Base-by-base conservation (phyloP, 2,329 filamentous ascomycete genomes). In the Exophiala sp. region DNA sequence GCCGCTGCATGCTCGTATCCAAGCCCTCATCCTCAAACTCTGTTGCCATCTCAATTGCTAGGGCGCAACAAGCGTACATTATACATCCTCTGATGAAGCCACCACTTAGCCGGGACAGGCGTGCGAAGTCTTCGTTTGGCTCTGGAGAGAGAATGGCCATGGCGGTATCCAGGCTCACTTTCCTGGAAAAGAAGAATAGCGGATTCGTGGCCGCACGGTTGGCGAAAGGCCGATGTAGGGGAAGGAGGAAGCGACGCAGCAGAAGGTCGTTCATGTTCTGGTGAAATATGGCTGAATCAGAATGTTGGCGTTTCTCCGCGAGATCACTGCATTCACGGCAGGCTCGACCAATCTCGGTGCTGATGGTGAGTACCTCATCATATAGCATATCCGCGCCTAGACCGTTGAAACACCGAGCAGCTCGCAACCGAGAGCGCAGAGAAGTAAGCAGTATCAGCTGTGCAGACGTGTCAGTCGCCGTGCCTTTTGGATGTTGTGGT, bases 181-280 rank as follows among this genome's bases (percentile, higher is more conserved):
- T 72, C 5, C 67, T 65, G 7, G 70, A 72, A 47, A 69, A 72
- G 5, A 69, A 69, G 44, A 65, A 72, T 50, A 67, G 65, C 0
- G 68, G 68, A 4, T 69, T 60, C 2, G 62, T 56, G 9, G 63
- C 59, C 10, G 70, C 66, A 51, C 66, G 69, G n/a, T 68, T 58
- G 1, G 67, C 66, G 47, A 69, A 71, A 1, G 69, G 70, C 9
- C 53, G 74, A 57, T 85, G 81, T 0, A 85, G 68, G 1, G 75
- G 72, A 11, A 84, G 72, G 2, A 83, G 61, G 61, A 82, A 83
- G 11, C 82, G 78, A 4, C 78, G 77, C 3, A 79, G 69, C 0
- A 79, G 68, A 38, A 78, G 75, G 45, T 82, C 75, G 21, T 81
- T 66, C 4, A 83, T 63, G 53, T 80, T 80, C 1, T 72, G 66